A percentile compares a stretch with the other conserved stretches of the same genome.
These are phyloP conservation scores for Lathyrus aphaca DNA, from an alignment of 306 rosid genomes.

Conservation along the genomic window DNA sequence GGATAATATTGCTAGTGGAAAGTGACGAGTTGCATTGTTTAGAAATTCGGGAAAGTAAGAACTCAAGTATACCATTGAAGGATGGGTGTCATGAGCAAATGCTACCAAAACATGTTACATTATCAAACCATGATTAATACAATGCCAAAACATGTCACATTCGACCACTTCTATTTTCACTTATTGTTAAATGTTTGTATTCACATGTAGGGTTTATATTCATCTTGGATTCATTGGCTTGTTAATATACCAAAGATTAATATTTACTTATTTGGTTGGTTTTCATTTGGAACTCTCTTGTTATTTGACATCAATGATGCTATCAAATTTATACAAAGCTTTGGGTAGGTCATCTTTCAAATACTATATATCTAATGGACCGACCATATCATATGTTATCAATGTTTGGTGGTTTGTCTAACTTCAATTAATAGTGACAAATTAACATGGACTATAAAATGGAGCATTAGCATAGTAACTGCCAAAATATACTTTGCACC, in stretches of 20 bases:
- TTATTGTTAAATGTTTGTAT: neutral
- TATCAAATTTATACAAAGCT: constrained; percentile 33
- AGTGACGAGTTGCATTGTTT: constrained; percentile 25
- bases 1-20: constrained; percentile 27
- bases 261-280: constrained; percentile 10
- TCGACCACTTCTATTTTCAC: too few relatives aligned
- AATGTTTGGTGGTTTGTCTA: constrained; percentile 35
- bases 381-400: constrained; percentile 35
- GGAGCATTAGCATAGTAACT: constrained; percentile 29
- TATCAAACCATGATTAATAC: too few relatives aligned
- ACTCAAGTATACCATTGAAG: neutral
- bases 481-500: constrained; percentile 34
- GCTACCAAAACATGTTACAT: too few relatives aligned
- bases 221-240: constrained; percentile 1
- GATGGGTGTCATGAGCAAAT: neutral
- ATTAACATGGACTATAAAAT: constrained; percentile 32
- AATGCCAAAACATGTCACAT: neutral
- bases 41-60: constrained; percentile 14
- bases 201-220: neutral
- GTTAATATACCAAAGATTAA: neutral
- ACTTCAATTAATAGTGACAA: constrained; percentile 30
- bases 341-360: constrained; percentile 42
- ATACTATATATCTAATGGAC: constrained; percentile 29
- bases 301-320: neutral
- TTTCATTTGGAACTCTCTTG: neutral